Percentiles rank a stretch among this genome's conserved stretches.
phyloP scores from a whole-genome alignment of 768 basidiomycete species.

The Psilocybe sp. region DNA sequence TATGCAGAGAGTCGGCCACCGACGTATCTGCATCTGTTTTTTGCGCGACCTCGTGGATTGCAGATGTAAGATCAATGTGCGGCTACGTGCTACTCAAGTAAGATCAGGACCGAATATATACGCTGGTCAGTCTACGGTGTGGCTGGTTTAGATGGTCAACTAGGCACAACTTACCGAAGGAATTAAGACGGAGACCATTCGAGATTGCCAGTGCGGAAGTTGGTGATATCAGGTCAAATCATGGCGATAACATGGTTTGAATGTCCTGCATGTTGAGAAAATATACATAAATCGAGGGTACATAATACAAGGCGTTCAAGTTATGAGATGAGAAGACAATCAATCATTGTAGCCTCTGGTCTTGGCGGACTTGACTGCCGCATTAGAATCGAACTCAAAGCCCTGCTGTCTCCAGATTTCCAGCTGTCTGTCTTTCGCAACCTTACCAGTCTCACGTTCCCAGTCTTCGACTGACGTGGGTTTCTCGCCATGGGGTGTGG shows the following conservation, averaged over 20 bases:
- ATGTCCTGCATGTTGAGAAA: neutral
- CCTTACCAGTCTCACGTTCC: constrained; percentile 57
- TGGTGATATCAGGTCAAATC: neutral
- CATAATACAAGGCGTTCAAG: neutral
- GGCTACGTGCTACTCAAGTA: too few relatives aligned
- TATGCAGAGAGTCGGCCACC: too few relatives aligned
- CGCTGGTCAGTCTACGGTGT: too few relatives aligned
- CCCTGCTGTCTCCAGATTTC: constrained; percentile 74
- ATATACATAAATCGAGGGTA: neutral
- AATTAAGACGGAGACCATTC: too few relatives aligned
- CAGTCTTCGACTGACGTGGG: constrained; percentile 77
- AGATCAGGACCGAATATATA: too few relatives aligned
- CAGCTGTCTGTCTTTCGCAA: constrained; percentile 69
- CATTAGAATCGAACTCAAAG: constrained; percentile 33
- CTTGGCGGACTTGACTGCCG: constrained; percentile 27
- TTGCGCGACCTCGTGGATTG: too few relatives aligned
- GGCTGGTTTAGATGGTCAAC: too few relatives aligned
- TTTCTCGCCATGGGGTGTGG: constrained; percentile 78
- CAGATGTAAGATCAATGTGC: too few relatives aligned
- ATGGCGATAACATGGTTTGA: neutral
- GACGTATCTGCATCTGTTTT: too few relatives aligned
- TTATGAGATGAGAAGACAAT: constrained; percentile 6
- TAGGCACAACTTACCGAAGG: too few relatives aligned
- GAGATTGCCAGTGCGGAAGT: neutral
- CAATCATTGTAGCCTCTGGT: constrained; percentile 63